Evolutionary conservation across 805 yeast genomes (phyloP), one percentile per base, ranked within the genome.

Genomic region (Ogataea paradorogensis): DNA sequence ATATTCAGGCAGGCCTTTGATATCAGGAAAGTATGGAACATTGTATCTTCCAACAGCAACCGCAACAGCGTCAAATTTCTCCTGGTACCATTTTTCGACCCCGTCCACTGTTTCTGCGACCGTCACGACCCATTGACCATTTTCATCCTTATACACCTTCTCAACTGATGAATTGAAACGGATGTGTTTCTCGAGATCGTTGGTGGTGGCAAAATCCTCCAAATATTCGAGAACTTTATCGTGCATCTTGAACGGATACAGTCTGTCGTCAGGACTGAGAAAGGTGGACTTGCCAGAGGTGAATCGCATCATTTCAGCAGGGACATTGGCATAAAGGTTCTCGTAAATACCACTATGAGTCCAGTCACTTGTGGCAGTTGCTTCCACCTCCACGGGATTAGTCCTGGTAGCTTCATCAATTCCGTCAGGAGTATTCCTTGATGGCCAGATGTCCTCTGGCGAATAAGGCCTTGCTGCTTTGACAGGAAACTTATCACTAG

Each of bases 21-120:
- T 53, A 18, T 53, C 37, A 3, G 76, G 76, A 37, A 59, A 48
- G 38, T 53, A 56, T 3, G 76, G 76, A 3, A 71, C 58, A 25
- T 66, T 56, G 52, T 61, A 67, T 38, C 65, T 67, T 13, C 75
- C 74, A 40, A 58, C 57, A 9, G 71, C 63, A 25, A 65, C 49
- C 6, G 69, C 62, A 10, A 71, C 61, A 2, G 67, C 74, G 54
- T 70, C 76, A 46, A 67, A 70, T 25, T 51, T 46, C 49, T 69
- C 69, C 33, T 41, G 50, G 46, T 69, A 69, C 74, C 74, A 70
- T 38, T 52, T 55, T 13, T 56, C 70, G 8, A 30, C 31, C 5
- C 37, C 43, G 9, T 27, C 29, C 13, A 15, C 23, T 5, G 22
- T 26, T 10, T 38, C 37, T 15, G 33, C 42, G 5, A 38, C 37